Evolutionary conservation across 2,329 filamentous ascomycete genomes (phyloP).

Genomic region (Aschersonia sp.): DNA sequence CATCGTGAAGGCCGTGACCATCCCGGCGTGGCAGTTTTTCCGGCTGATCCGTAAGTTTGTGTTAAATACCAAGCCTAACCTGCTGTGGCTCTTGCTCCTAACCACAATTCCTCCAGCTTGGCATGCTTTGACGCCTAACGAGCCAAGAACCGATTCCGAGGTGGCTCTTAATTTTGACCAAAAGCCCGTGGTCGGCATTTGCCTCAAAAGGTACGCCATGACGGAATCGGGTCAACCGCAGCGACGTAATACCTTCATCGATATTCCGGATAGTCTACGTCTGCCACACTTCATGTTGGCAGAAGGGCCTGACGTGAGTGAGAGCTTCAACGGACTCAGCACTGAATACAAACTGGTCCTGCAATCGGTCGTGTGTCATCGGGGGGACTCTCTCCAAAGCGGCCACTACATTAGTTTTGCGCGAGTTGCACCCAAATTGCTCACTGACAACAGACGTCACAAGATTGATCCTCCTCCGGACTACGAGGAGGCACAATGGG

Average conservation of each 20-base stretch:
- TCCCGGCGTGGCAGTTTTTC: constrained; percentile 97
- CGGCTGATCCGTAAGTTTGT: constrained; percentile 66
- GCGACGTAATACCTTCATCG: constrained; percentile 69
- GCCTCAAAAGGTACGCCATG: constrained; percentile 75
- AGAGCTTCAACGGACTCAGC: constrained; percentile 48
- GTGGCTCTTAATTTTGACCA: constrained; percentile 80
- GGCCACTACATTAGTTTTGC: constrained; percentile 87
- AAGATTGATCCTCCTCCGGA: constrained; percentile 44
- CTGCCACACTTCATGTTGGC: constrained; percentile 77
- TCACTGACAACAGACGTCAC: constrained; percentile 44
- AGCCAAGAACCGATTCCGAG: constrained; percentile 54
- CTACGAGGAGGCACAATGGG: constrained; percentile 66
- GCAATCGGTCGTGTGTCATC: constrained; percentile 85
- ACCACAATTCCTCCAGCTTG: constrained; percentile 47
- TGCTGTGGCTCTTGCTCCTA: not conserved
- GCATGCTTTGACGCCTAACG: constrained; percentile 51
- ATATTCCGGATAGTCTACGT: constrained; percentile 71
- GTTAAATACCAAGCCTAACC: not conserved
- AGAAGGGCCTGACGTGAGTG: constrained; percentile 52
- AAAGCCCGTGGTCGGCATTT: constrained; percentile 80
- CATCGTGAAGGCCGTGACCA: constrained; percentile 68
- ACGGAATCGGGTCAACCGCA: constrained; percentile 52
- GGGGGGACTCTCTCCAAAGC: constrained; percentile 70
- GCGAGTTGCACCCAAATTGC: constrained; percentile 50
- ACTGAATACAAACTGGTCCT: constrained; percentile 89